Conservation (phyloP, 1,284 basidiomycete genomes). For the Prillingera fragicola region DNA sequence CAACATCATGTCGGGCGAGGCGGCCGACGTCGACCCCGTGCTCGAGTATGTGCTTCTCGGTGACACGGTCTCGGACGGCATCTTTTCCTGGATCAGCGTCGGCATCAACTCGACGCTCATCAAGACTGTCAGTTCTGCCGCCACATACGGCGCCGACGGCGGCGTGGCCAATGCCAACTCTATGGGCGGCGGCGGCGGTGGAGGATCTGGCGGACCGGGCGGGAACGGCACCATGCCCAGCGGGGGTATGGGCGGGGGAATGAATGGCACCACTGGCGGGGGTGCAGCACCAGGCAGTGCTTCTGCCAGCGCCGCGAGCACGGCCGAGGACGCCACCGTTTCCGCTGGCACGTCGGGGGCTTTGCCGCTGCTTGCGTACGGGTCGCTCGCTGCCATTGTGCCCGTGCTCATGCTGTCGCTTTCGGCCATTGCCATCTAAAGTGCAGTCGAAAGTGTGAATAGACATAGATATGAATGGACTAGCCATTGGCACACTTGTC, state of each 20-base stretch:
- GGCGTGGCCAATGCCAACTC: conserved; percentile 12
- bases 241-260: conserved; percentile 1
- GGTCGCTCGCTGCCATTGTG: too few species aligned
- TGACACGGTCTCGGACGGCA: conserved; percentile 15
- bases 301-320: neutral
- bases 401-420: too few species aligned
- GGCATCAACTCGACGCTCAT: conserved; percentile 13
- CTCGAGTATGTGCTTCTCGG: conserved; percentile 22
- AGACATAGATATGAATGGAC: too few species aligned
- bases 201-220: neutral
- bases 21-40: conserved; percentile 18
- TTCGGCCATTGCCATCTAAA: too few species aligned
- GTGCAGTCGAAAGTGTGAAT: too few species aligned
- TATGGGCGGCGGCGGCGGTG: conserved; percentile 1
- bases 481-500: too few species aligned
- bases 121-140: conserved; percentile 8
- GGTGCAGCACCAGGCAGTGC: neutral
- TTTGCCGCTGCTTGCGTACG: too few species aligned
- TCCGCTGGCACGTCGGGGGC: too few species aligned
- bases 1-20: conserved; percentile 13
- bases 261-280: neutral
- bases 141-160: conserved; percentile 8
- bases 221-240: neutral
- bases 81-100: conserved; percentile 22
- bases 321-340: too few species aligned